Evolutionary conservation across 148 eudicot species (phyloP).

Genomic region (Spergularia marina): DNA sequence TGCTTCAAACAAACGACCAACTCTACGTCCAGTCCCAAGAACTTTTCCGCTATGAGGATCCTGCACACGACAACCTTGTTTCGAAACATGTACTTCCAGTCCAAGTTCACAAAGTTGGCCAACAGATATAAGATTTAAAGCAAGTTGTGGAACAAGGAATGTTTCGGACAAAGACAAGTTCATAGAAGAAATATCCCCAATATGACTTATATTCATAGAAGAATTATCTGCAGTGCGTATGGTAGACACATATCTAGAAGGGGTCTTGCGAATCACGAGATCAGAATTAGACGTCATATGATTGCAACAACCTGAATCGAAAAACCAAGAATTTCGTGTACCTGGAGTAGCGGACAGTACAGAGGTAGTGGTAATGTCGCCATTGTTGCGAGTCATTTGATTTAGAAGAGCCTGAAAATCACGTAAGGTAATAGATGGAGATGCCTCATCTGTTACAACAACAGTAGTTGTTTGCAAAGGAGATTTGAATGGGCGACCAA

Average conservation of each 20-base stretch:
- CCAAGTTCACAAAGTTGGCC: neutral
- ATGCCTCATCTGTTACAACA: neutral
- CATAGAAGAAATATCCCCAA: too few relatives aligned
- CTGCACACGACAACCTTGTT: neutral
- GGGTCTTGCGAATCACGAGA: neutral
- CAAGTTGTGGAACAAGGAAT: too few relatives aligned
- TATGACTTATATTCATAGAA: too few relatives aligned
- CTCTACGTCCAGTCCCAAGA: too few relatives aligned
- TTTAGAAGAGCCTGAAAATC: too few relatives aligned
- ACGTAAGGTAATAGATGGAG: too few relatives aligned
- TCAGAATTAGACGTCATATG: neutral
- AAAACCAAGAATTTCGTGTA: neutral
- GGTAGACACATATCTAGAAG: neutral
- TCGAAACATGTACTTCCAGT: neutral
- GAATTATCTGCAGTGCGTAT: neutral
- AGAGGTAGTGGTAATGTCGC: neutral
- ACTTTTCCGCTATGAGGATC: too few relatives aligned
- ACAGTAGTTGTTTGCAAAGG: neutral
- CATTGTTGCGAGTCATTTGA: neutral
- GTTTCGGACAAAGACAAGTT: too few relatives aligned
- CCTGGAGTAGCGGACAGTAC: neutral
- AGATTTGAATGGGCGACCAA: too few relatives aligned
- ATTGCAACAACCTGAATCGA: neutral
- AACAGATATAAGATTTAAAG: neutral
- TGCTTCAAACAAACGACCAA: too few relatives aligned